Percentiles rank a stretch among this genome's conserved stretches.
Conservation (phyloP, 345 rosid species). For the Citrus glauca region DNA sequence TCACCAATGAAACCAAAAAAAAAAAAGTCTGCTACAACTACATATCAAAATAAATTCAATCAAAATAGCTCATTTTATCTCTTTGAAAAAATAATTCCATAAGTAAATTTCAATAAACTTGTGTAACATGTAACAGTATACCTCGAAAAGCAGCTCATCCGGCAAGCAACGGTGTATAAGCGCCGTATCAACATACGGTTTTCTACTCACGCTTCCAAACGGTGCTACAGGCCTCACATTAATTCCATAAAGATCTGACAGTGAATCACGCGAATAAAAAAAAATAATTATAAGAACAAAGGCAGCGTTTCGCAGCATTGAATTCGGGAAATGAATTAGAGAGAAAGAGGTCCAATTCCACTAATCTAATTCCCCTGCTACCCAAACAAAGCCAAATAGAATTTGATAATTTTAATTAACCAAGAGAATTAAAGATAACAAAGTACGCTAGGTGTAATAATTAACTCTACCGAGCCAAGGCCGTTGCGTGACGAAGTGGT, state of each 20-base stretch:
- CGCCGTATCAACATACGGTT: constrained; percentile 60
- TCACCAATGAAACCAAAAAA: background rate
- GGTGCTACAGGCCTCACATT: constrained; percentile 87
- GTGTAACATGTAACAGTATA: constrained; percentile 22
- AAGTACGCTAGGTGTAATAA: background rate
- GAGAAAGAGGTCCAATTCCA: background rate
- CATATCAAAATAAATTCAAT: background rate
- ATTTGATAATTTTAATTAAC: background rate
- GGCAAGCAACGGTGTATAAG: constrained; percentile 78
- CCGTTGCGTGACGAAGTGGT: constrained; percentile 61
- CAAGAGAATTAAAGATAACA: background rate
- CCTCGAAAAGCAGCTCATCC: constrained; percentile 93
- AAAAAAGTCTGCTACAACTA: too few species aligned
- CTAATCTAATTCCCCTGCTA: too few species aligned
- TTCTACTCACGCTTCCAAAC: constrained; percentile 66
- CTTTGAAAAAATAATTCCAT: background rate
- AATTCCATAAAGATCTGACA: constrained; percentile 81
- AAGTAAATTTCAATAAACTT: background rate
- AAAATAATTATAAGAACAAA: background rate
- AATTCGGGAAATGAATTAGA: background rate
- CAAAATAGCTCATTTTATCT: background rate
- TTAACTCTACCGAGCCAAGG: constrained; percentile 85
- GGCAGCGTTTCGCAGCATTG: background rate
- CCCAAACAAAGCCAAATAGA: background rate
- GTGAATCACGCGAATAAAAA: background rate